Percentiles rank a stretch among this genome's conserved stretches.
Evolutionary conservation across 225 moss, liverwort and hornwort genomes (phyloP).

Genomic region (Thuidium tamariscinum): DNA sequence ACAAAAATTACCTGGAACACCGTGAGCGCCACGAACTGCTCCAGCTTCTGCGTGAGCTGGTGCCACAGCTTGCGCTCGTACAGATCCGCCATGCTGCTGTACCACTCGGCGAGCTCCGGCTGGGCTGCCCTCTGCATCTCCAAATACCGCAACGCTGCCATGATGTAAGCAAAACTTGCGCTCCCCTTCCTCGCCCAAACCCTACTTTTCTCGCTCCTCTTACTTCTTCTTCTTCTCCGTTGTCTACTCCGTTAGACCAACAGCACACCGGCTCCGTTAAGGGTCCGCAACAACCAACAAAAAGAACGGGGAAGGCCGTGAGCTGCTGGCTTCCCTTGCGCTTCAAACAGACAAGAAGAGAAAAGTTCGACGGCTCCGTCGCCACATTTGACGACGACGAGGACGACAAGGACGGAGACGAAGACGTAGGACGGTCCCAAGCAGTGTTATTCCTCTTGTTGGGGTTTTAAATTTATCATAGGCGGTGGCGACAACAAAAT

Average conservation of each 20-base stretch:
- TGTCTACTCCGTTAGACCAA: background rate
- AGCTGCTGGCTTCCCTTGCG: background rate
- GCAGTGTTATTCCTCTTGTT: background rate
- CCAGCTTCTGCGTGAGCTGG: constrained; percentile 81
- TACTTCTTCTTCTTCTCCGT: background rate
- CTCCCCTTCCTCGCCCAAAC: background rate
- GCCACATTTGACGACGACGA: background rate
- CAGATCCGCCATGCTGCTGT: constrained; percentile 67
- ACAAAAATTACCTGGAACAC: constrained; percentile 31
- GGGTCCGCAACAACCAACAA: background rate
- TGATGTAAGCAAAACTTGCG: background rate
- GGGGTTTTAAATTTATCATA: too few species aligned
- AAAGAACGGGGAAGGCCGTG: background rate
- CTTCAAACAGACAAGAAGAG: background rate
- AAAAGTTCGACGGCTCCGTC: background rate
- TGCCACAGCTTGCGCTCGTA: constrained; percentile 92
- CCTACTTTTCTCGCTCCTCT: background rate
- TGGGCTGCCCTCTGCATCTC: constrained; percentile 88
- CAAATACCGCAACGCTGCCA: constrained; percentile 94
- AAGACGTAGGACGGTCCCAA: background rate
- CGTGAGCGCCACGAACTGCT: constrained; percentile 79
- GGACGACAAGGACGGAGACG: background rate
- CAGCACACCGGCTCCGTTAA: background rate
- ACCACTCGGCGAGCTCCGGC: constrained; percentile 99
- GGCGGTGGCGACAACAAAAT: background rate